phyloP scores from a whole-genome alignment of 495 filamentous ascomycete genomes.

The Penicillium taxi region DNA sequence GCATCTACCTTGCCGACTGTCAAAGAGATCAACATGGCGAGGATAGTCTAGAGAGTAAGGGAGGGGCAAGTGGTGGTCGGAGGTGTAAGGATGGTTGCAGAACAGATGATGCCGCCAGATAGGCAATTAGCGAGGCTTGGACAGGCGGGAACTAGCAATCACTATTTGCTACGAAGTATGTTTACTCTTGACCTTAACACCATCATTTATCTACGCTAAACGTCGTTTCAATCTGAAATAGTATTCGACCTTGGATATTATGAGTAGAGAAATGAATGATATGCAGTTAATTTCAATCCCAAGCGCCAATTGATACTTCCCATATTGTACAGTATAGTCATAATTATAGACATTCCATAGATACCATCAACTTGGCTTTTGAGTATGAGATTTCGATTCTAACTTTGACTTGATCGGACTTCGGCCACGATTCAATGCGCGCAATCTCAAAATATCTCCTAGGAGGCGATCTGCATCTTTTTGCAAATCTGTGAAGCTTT shows the following conservation, averaged over 20 bases:
- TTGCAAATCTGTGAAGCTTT: slow-evolving; percentile 18
- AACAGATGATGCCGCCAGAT: slow-evolving; percentile 26
- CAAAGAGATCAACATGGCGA: slow-evolving; percentile 85
- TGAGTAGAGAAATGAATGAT: slow-evolving; percentile 6
- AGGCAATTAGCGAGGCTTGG: slow-evolving; percentile 25
- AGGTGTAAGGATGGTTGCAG: slow-evolving; percentile 9
- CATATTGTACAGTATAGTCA: slow-evolving; percentile 10
- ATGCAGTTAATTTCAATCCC: slow-evolving; percentile 3
- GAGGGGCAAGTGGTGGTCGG: slow-evolving; percentile 9
- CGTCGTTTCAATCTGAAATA: not conserved
- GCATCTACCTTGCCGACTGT: slow-evolving; percentile 99
- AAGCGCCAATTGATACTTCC: slow-evolving; percentile 13
- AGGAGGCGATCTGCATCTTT: slow-evolving; percentile 18
- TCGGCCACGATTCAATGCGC: not conserved
- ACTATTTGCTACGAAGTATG: slow-evolving; percentile 9
- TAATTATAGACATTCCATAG: not conserved
- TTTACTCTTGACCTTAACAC: slow-evolving; percentile 3
- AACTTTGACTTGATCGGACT: not conserved
- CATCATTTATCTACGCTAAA: slow-evolving; percentile 1
- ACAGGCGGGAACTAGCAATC: slow-evolving; percentile 12
- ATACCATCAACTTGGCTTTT: too few relatives aligned
- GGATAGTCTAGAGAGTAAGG: not conserved
- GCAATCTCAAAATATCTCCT: slow-evolving; percentile 6
- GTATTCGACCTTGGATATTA: not conserved
- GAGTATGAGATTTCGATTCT: too few relatives aligned